These are phyloP conservation scores for Mycena olivaceomarginata DNA, from an alignment of 768 basidiomycete genomes.

Conservation along the genomic window DNA sequence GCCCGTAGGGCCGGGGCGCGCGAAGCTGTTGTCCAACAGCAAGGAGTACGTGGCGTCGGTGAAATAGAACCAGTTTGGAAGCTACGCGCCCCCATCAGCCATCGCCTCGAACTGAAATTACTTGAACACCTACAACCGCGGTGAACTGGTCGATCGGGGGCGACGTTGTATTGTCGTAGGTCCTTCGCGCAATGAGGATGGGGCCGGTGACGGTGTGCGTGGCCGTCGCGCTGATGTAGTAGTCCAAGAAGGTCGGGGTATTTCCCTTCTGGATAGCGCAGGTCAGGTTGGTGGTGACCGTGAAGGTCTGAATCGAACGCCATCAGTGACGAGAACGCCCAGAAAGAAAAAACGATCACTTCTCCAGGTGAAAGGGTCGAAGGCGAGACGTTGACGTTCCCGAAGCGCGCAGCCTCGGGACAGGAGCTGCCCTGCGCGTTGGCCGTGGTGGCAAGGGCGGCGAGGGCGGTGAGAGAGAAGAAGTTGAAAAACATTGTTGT, in stretches of 20 bases:
- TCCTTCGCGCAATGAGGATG: constrained; percentile 36
- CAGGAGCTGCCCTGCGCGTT: constrained; percentile 4
- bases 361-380: constrained; percentile 35
- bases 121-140: constrained; percentile 7
- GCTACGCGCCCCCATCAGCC: background rate
- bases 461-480: constrained; percentile 5
- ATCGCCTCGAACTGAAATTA: background rate
- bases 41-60: constrained; percentile 27
- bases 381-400: constrained; percentile 25
- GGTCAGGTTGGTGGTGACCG: constrained; percentile 36
- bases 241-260: constrained; percentile 43
- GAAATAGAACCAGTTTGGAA: constrained; percentile 40
- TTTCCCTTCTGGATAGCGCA: constrained; percentile 40
- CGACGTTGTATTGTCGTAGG: constrained; percentile 29
- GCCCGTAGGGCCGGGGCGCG: constrained; percentile 30
- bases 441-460: background rate
- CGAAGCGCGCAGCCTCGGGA: constrained; percentile 40
- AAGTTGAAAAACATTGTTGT: constrained; percentile 13
- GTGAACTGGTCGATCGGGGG: constrained; percentile 36
- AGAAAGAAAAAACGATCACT: background rate
- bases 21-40: constrained; percentile 30
- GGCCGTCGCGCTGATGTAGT: constrained; percentile 25
- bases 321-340: background rate
- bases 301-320: constrained; percentile 21
- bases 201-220: constrained; percentile 23